Evolutionary conservation across 75 land plant species (phyloP).

Genomic region (Pinus taeda): DNA sequence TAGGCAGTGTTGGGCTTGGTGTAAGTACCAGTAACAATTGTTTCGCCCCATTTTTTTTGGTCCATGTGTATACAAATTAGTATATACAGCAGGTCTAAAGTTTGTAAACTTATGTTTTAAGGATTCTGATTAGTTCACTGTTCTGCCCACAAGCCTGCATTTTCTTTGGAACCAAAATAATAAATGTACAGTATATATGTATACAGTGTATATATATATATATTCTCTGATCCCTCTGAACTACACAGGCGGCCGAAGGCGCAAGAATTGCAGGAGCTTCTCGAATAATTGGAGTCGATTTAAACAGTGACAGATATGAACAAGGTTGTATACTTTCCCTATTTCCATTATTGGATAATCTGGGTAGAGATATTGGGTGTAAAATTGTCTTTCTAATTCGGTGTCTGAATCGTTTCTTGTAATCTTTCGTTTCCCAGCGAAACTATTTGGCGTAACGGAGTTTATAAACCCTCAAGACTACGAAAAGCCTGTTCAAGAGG

Average conservation of each 20-base stretch:
- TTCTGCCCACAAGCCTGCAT: no score
- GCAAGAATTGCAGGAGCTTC: slow-evolving; percentile 62
- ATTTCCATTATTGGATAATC: no score
- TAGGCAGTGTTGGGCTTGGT: slow-evolving; percentile 69
- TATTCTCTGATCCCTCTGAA: no score
- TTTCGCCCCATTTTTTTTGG: no score
- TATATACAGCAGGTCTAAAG: no score
- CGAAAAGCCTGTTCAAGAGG: slow-evolving; percentile 52
- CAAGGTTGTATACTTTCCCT: slow-evolving; percentile 27
- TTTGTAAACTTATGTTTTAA: no score
- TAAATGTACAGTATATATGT: no score
- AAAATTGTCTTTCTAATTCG: neutral
- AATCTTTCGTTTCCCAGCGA: slow-evolving; percentile 20
- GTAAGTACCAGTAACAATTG: no score
- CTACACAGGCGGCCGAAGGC: slow-evolving; percentile 55
- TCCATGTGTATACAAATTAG: no score
- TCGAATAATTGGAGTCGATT: slow-evolving; percentile 52
- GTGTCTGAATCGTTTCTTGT: neutral
- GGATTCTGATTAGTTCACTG: no score
- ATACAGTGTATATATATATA: no score
- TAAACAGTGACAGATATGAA: slow-evolving; percentile 36
- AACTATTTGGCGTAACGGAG: slow-evolving; percentile 50
- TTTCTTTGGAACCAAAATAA: no score
- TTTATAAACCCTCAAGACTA: slow-evolving; percentile 54
- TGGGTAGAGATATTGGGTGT: neutral